Evolutionary conservation across 305 asterid species (phyloP).

Genomic region (Salvia sclarea): DNA sequence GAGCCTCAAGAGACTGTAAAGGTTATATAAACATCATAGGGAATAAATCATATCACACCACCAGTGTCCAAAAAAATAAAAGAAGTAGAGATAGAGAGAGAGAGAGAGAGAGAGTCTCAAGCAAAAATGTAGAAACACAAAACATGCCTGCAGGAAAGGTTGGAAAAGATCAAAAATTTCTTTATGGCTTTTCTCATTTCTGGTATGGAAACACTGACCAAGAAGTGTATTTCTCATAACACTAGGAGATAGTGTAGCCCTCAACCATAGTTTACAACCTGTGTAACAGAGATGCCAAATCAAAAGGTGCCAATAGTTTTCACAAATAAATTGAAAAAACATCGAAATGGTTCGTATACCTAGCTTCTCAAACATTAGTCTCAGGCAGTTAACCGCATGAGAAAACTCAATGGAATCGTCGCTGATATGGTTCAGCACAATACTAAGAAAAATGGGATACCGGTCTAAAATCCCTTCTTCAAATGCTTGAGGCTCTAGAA

Average conservation of each 20-base stretch:
- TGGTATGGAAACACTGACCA: conserved; percentile 99
- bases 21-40: conserved; percentile 28
- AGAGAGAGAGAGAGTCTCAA: conserved; percentile 23
- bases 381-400: conserved; percentile 89
- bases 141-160: conserved; percentile 93
- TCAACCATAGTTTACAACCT: conserved; percentile 98
- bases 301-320: conserved; percentile 24
- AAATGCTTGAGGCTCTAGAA: conserved; percentile 93
- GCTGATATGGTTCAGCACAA: conserved; percentile 90
- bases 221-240: conserved; percentile 95
- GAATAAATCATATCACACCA: conserved; percentile 28
- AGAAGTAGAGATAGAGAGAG: conserved; percentile 14
- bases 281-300: conserved; percentile 35
- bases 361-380: conserved; percentile 91
- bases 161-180: conserved; percentile 98
- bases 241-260: conserved; percentile 91
- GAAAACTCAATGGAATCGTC: conserved; percentile 96
- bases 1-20: conserved; percentile 94
- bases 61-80: conserved; percentile 10
- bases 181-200: conserved; percentile 97
- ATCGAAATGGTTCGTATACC: conserved; percentile 54
- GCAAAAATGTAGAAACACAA: conserved; percentile 29
- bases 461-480: conserved; percentile 98
- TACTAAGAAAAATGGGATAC: conserved; percentile 90
- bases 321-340: conserved; percentile 22